Evolutionary conservation across 805 yeast species (phyloP), one percentile per base, ranked within the genome.

Genomic region (Wickerhamiella occidentalis): DNA sequence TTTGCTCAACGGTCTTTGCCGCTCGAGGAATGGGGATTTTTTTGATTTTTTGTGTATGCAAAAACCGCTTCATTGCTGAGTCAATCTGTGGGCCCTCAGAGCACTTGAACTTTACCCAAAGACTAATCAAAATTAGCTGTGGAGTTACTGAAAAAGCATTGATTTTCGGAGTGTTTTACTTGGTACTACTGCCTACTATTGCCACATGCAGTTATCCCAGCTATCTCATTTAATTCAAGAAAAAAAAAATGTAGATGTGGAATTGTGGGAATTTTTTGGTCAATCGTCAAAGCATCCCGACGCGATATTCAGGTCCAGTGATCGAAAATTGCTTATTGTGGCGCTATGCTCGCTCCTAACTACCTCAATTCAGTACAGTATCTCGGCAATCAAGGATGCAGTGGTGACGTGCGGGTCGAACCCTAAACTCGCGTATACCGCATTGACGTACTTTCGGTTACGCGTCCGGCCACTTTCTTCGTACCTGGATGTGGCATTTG

Each of bases 1-100:
- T 48, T 6, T 54, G 56, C 3, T 42, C 44, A 9, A 54, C 51
- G 8, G 56, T 54, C 12, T 33, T 48, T 23, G 51, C 71, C 0
- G 57, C 65, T 2, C 65, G 84, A 30, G 86, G 92, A 0, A 77
- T 74, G 7, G 85, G 82, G 0, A 69, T 47, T 47, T 51, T 40
- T 50, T 48, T 47, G 21, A 55, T 45, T 28, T 28, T 45, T 28
- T n/a, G 45, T 8, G 35, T 25, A 23, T 25, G 45, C 45, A 41
- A 41, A 41, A 41, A 41, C 35, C 35, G 30, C 25, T 12, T 38
- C 25, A 33, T 37, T 37, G 41, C 41, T 37, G 41, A 37, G 41
- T 37, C 23, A 37, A 22, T 19, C 26, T 22, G 41, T 8, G 41
- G 26, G 19, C 5, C 38, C 19, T n/a, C 38, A 7, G 21, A 12